Conservation (phyloP, 345 rosid species). For the Euphorbia peplus region DNA sequence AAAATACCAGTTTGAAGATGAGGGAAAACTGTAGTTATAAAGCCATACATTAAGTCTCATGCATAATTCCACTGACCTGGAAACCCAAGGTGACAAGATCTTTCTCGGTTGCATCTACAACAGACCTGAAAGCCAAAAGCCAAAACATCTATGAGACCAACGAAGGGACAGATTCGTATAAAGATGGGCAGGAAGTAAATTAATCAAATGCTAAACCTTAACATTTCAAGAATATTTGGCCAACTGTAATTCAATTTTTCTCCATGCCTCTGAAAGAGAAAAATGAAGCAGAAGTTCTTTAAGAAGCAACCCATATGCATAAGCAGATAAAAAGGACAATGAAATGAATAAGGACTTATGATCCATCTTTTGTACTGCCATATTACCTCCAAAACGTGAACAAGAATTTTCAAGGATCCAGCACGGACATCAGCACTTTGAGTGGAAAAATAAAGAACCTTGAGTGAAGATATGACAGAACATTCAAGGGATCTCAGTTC, state of each 20-base stretch:
- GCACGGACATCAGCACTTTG: constrained; percentile 76
- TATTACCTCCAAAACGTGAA: constrained; percentile 88
- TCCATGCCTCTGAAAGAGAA: constrained; percentile 70
- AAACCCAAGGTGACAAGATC: constrained; percentile 88
- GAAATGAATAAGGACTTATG: constrained; percentile 5
- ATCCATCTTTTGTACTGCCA: constrained; percentile 13
- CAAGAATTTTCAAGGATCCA: constrained; percentile 91
- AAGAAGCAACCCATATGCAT: constrained; percentile 17
- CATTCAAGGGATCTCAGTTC: constrained; percentile 71
- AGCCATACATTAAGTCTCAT: constrained; percentile 9
- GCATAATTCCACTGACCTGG: constrained; percentile 57
- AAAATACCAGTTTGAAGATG: not conserved
- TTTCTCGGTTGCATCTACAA: constrained; percentile 92
- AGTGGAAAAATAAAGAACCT: constrained; percentile 76
- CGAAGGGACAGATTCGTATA: constrained; percentile 13
- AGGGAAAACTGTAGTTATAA: not conserved
- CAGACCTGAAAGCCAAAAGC: constrained; percentile 67
- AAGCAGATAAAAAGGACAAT: not conserved
- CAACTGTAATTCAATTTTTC: constrained; percentile 83
- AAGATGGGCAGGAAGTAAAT: constrained; percentile 10
- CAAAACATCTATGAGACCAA: constrained; percentile 18
- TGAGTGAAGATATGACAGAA: constrained; percentile 77
- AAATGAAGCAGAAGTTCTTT: not conserved
- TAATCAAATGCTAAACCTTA: constrained; percentile 54
- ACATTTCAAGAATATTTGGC: constrained; percentile 82